Base-by-base conservation (phyloP, 371 early-diverging fungal species). In the Chytridium lagenaria region DNA sequence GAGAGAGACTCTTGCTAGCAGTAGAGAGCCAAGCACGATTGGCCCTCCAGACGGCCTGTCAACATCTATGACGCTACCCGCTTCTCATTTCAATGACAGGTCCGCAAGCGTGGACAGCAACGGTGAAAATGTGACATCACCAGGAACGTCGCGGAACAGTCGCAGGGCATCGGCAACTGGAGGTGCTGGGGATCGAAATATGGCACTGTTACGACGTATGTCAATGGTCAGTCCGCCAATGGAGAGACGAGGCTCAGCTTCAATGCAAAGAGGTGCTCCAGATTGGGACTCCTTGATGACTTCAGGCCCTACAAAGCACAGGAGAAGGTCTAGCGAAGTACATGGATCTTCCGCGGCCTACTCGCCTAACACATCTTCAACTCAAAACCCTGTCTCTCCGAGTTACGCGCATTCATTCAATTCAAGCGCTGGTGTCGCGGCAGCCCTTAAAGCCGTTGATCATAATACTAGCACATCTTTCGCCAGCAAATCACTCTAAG, bases 141-240 rank as follows among this genome's bases (percentile, higher is more conserved):
- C 44, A 19, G 44, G 44, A 44, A 26, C 10, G 5, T 26, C 16
- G 5, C 55, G 55, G 23, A 7, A 26, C 16, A 31, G 37, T 36
- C 63, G 63, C 7, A 15, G 63, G 63, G 31, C 63, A 7, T 19
- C 36, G 33, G 63, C 31, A 2, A 31, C 26, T 36, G 2, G 3
- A 30, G 36, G 15, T 12, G 37, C 12, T 16, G 36, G 34, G 5
- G 67, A 63, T 51, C 67, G 78, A 2, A 74, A 74, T 50, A 30
- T 69, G 1, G 68, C n/a, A 40, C 33, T 74, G 38, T 39, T 79
- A 67, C 68, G 77, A 15, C 71, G 80, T 1, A 74, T 79, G 75
- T 76, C 80, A 33, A 70, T 74, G 73, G 80, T 79, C 65, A 70
- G 79, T 50, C 79, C 79, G 44, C 63, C 63, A 12, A 19, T 31